These are phyloP conservation scores for Aspergillus tubingensis DNA, from an alignment of 2,329 filamentous ascomycete genomes.

Conservation along the genomic window DNA sequence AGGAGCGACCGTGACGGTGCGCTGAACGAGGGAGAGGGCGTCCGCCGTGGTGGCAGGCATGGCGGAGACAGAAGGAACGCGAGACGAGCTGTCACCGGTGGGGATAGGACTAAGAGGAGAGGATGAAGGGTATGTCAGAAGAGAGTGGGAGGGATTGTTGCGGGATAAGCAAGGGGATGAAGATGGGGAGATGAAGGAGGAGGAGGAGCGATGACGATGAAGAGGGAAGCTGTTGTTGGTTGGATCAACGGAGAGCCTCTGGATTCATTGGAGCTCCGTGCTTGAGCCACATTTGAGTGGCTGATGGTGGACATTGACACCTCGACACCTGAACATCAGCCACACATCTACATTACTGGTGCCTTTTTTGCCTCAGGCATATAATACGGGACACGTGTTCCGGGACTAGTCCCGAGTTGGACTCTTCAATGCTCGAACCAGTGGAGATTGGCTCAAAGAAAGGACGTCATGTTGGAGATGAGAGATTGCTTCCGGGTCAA, in stretches of 20 bases:
- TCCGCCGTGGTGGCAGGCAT: constrained; percentile 98
- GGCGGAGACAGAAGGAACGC: constrained; percentile 37
- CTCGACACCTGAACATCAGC: background rate
- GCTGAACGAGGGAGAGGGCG: constrained; percentile 89
- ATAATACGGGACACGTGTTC: background rate
- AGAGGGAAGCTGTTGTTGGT: constrained; percentile 16
- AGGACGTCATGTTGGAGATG: background rate
- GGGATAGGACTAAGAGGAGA: background rate
- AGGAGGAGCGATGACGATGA: background rate
- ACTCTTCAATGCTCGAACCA: background rate
- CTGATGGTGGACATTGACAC: background rate
- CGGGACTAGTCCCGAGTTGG: background rate
- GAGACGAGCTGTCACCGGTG: background rate
- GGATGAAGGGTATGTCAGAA: background rate
- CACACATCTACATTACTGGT: background rate
- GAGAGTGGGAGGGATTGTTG: background rate
- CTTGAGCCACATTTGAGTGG: constrained; percentile 16
- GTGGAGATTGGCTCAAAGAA: background rate
- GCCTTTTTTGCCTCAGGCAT: background rate
- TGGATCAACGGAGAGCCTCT: constrained; percentile 12
- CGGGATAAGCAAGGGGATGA: background rate
- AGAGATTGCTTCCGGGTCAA: background rate
- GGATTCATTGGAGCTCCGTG: constrained; percentile 19
- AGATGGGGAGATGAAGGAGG: background rate
- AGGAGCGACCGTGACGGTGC: constrained; percentile 94